Evolutionary conservation across 495 filamentous ascomycete species (phyloP).

Genomic region (Ascobolus immersus): DNA sequence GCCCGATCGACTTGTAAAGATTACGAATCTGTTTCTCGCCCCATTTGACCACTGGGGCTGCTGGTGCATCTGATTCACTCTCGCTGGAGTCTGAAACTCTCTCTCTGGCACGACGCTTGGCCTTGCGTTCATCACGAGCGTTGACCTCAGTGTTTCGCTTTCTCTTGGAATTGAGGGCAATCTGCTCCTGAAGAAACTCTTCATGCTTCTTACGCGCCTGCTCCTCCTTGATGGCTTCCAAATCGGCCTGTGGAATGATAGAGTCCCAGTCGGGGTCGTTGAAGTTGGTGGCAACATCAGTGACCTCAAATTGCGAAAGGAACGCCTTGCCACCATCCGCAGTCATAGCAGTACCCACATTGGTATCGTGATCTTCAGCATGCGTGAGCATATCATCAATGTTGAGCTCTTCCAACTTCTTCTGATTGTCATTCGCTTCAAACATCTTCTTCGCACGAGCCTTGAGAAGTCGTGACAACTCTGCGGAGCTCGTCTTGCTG

Average conservation of each 20-base stretch:
- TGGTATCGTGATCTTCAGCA: constrained; percentile 83
- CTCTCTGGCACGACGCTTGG: constrained; percentile 67
- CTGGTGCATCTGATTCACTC: constrained; percentile 28
- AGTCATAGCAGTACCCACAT: constrained; percentile 63
- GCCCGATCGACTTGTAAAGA: constrained; percentile 60
- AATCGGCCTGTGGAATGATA: constrained; percentile 82
- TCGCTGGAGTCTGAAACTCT: constrained; percentile 34
- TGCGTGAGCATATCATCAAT: constrained; percentile 91
- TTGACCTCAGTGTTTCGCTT: constrained; percentile 45
- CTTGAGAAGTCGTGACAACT: constrained; percentile 15
- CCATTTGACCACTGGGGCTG: no score
- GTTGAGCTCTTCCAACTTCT: constrained; percentile 90
- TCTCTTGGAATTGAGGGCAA: constrained; percentile 66
- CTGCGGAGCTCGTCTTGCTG: constrained; percentile 31
- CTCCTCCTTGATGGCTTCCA: constrained; percentile 66
- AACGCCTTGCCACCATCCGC: constrained; percentile 87
- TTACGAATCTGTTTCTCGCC: constrained; percentile 84
- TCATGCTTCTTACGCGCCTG: constrained; percentile 36
- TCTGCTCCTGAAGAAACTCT: constrained; percentile 25
- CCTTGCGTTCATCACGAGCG: constrained; percentile 58
- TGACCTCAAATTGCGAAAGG: constrained; percentile 43
- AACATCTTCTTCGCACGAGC: constrained; percentile 49
- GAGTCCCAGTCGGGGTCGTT: constrained; percentile 85
- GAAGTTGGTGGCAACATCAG: constrained; percentile 48
- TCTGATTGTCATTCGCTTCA: constrained; percentile 81